Conservation (phyloP, 306 rosid species). For the Prunus mume region DNA sequence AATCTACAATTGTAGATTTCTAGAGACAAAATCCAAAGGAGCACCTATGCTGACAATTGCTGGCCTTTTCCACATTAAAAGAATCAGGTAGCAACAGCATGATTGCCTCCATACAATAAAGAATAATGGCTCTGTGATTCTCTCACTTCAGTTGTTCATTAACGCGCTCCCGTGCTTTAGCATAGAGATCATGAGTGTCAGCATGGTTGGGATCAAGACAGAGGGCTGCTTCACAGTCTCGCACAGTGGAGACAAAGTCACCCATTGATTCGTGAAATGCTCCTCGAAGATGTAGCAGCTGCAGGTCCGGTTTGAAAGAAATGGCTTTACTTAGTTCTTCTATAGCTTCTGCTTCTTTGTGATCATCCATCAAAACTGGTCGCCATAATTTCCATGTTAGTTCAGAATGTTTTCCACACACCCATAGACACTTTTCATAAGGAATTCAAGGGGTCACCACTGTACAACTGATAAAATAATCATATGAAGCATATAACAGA, state of each 20-base stretch:
- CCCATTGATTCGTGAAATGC: constrained; percentile 77
- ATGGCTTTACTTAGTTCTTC: constrained; percentile 73
- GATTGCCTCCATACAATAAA: constrained; percentile 27
- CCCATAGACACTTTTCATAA: background rate
- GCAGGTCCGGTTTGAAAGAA: constrained; percentile 71
- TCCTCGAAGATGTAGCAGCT: constrained; percentile 84
- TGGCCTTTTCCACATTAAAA: constrained; percentile 12
- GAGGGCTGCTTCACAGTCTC: constrained; percentile 85
- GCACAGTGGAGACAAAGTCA: constrained; percentile 50
- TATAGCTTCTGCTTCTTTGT: constrained; percentile 80
- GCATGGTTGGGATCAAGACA: constrained; percentile 70
- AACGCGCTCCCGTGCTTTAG: constrained; percentile 43
- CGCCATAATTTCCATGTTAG: constrained; percentile 36
- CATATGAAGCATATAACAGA: constrained; percentile 1
- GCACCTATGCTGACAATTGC: constrained; percentile 23
- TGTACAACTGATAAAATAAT: background rate
- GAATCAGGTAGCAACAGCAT: constrained; percentile 28
- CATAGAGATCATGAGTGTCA: constrained; percentile 62
- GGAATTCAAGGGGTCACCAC: constrained; percentile 3
- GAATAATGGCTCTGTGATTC: constrained; percentile 21
- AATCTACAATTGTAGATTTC: constrained; percentile 28
- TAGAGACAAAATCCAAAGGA: constrained; percentile 17
- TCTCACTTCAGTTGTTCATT: constrained; percentile 43
- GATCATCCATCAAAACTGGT: constrained; percentile 94
- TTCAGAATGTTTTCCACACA: background rate